Evolutionary conservation across 2,329 filamentous ascomycete species (phyloP).

Genomic region (Claviceps purpurea): DNA sequence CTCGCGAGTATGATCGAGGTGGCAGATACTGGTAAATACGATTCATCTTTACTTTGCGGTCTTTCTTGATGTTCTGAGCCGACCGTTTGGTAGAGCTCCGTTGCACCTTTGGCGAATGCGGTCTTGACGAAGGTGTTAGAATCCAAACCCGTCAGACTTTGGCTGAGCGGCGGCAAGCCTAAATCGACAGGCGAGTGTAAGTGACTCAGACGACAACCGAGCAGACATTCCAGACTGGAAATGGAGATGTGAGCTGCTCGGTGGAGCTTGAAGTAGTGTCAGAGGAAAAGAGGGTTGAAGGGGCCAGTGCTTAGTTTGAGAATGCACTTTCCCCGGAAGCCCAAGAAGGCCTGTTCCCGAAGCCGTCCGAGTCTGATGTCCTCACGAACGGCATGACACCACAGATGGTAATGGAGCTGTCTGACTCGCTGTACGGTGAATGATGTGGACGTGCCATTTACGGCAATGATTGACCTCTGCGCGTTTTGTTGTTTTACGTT

Average conservation of each 20-base stretch:
- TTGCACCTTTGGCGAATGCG: slow-evolving; percentile 11
- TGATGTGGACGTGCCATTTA: not conserved
- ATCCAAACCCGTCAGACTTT: slow-evolving; percentile 8
- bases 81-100: not conserved
- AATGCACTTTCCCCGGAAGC: no score
- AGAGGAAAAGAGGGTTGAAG: not conserved
- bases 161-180: not conserved
- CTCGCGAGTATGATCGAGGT: slow-evolving; percentile 36
- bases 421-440: not conserved
- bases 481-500: not conserved
- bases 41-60: slow-evolving; percentile 8
- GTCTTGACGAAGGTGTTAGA: slow-evolving; percentile 25
- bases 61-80: not conserved
- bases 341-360: not conserved
- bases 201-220: not conserved
- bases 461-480: not conserved
- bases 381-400: not conserved
- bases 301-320: no score
- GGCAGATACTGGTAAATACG: slow-evolving; percentile 36
- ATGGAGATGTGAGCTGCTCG: not conserved
- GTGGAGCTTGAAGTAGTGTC: not conserved
- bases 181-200: not conserved
- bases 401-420: not conserved
- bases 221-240: not conserved
- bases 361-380: not conserved